phyloP scores from a whole-genome alignment of 2,329 filamentous ascomycete species.

The Colletotrichum zoysiae region DNA sequence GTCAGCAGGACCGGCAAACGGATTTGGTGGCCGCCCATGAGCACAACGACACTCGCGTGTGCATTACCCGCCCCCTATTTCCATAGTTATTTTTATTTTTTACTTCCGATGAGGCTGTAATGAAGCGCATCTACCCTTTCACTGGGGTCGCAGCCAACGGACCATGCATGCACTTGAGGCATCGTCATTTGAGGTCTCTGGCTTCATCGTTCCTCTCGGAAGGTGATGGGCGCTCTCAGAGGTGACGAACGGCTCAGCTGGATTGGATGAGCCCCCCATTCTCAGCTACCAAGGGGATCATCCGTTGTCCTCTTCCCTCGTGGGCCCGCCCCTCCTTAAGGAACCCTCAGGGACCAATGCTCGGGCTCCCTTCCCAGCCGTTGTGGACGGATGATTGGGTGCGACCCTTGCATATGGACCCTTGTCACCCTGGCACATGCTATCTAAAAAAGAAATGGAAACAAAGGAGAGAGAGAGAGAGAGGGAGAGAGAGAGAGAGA shows the following conservation, averaged over 20 bases:
- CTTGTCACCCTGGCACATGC: constrained; percentile 26
- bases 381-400: constrained; percentile 22
- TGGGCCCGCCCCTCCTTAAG: not conserved
- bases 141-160: not conserved
- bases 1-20: not conserved
- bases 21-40: not conserved
- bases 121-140: not conserved
- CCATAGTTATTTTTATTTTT: too few relatives aligned
- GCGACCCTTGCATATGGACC: constrained; percentile 32
- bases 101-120: not conserved
- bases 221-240: constrained; percentile 10
- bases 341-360: constrained; percentile 19
- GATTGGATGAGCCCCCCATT: constrained; percentile 18
- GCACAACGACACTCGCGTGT: not conserved
- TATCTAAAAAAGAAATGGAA: not conserved
- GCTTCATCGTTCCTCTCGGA: constrained; percentile 20
- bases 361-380: not conserved
- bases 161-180: not conserved
- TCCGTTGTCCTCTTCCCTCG: constrained; percentile 9
- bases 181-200: constrained; percentile 3
- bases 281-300: constrained; percentile 19
- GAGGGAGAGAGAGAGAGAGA: constrained; percentile 2
- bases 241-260: constrained; percentile 8
- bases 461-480: not conserved
- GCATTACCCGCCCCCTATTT: not conserved